These are phyloP conservation scores for Pseudocercospora fuligena DNA, from an alignment of 2,329 filamentous ascomycete species.

Conservation along the genomic window DNA sequence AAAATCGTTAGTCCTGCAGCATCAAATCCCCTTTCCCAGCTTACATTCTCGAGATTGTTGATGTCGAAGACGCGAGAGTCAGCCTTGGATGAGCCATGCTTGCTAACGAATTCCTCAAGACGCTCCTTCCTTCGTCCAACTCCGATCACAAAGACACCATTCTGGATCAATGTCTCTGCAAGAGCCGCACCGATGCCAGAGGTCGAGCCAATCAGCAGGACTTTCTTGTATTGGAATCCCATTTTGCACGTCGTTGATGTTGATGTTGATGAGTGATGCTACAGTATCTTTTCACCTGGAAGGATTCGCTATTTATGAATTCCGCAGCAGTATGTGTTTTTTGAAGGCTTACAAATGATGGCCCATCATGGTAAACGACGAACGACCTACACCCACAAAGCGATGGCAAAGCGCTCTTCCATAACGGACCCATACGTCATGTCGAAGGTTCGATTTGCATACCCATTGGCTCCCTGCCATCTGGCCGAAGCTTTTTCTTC, in stretches of 20 bases:
- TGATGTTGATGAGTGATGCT: background rate
- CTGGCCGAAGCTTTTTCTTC: background rate
- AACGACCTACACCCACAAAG: too few species aligned
- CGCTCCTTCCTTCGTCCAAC: conserved; percentile 58
- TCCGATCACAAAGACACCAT: conserved; percentile 54
- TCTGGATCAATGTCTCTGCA: conserved; percentile 53
- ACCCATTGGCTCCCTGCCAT: background rate
- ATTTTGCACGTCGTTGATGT: conserved; percentile 15
- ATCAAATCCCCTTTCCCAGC: background rate
- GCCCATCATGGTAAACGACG: background rate
- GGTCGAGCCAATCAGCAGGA: conserved; percentile 59
- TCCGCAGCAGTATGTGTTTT: background rate
- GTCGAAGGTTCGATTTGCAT: background rate
- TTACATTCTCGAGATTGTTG: conserved; percentile 49
- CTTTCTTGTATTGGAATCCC: conserved; percentile 57
- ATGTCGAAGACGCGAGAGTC: conserved; percentile 56
- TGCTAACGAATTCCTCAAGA: conserved; percentile 53
- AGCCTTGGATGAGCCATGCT: conserved; percentile 45
- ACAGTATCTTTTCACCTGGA: too few species aligned
- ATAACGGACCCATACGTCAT: background rate
- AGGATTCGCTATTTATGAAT: background rate
- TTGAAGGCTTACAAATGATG: background rate
- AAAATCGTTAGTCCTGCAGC: background rate
- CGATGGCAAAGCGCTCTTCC: background rate
- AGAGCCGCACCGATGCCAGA: conserved; percentile 58